A percentile compares a stretch with the other conserved stretches of the same genome.
Conservation (phyloP, 108 stramenopile genomes). For the Skeletonema potamos region DNA sequence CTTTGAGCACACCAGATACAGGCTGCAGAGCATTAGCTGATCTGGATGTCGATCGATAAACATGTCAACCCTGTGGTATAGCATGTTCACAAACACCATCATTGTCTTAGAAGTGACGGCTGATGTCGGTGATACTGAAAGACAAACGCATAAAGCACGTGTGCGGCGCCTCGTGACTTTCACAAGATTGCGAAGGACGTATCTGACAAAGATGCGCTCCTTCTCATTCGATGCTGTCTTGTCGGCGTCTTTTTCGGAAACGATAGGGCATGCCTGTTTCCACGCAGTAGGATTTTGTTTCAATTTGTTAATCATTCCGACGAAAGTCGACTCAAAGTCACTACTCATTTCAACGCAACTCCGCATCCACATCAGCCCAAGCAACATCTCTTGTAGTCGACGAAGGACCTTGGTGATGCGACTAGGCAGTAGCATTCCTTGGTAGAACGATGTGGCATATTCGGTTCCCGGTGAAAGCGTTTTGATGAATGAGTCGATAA, state of each 20-base stretch:
- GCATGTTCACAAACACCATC: slow-evolving; percentile 6
- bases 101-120: not conserved
- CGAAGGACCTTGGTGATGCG: slow-evolving; percentile 2
- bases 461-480: not conserved
- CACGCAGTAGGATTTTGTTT: not conserved
- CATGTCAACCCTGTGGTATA: not conserved
- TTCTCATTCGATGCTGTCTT: not conserved
- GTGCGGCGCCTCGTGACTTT: not conserved
- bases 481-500: slow-evolving; percentile 5
- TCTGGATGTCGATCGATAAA: slow-evolving; percentile 12
- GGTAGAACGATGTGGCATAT: not conserved
- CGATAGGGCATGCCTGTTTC: not conserved
- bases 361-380: slow-evolving; percentile 8
- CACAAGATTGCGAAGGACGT: slow-evolving; percentile 10
- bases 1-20: slow-evolving; percentile 3
- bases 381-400: slow-evolving; percentile 3
- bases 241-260: not conserved
- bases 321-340: slow-evolving; percentile 1
- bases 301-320: slow-evolving; percentile 4
- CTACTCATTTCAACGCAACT: not conserved
- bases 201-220: slow-evolving; percentile 2
- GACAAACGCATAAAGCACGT: not conserved
- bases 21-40: slow-evolving; percentile 9
- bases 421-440: not conserved
- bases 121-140: not conserved